phyloP scores from a whole-genome alignment of 768 basidiomycete genomes.

The Asterophora parasitica region DNA sequence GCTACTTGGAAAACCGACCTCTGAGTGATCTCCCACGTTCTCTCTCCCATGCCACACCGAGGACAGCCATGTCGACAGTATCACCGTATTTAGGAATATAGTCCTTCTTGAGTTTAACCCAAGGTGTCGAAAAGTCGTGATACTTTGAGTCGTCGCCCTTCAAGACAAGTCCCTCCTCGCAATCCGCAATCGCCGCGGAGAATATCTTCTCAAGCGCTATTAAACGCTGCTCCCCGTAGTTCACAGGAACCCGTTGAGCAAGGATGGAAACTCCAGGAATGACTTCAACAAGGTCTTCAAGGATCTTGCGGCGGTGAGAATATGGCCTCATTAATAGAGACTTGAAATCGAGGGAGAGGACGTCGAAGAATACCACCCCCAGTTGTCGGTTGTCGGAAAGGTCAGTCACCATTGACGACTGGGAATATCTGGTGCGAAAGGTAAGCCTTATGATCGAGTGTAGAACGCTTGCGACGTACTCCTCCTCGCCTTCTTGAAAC shows the following conservation, averaged over 20 bases:
- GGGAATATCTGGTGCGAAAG: conserved; percentile 19
- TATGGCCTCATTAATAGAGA: conserved; percentile 58
- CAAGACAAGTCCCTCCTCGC: conserved; percentile 70
- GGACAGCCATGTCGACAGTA: conserved; percentile 67
- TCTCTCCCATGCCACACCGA: conserved; percentile 80
- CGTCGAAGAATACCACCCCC: conserved; percentile 84
- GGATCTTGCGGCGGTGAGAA: conserved; percentile 47
- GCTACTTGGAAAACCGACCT: conserved; percentile 37
- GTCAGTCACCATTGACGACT: conserved; percentile 28
- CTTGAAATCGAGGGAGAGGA: conserved; percentile 62
- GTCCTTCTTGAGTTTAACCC: conserved; percentile 89
- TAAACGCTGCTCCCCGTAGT: background rate
- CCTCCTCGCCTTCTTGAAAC: conserved; percentile 9
- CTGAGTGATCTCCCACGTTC: conserved; percentile 70
- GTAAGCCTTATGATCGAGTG: background rate
- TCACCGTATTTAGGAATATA: conserved; percentile 87
- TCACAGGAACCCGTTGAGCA: conserved; percentile 41
- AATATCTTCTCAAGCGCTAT: conserved; percentile 29
- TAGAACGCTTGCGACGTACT: conserved; percentile 16
- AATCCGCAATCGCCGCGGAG: conserved; percentile 43
- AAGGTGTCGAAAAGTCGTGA: conserved; percentile 57
- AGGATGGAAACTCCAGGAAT: conserved; percentile 64
- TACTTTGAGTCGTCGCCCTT: conserved; percentile 71
- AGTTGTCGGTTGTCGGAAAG: conserved; percentile 47
- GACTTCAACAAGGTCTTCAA: conserved; percentile 52